Evolutionary conservation across 2,329 filamentous ascomycete species (phyloP).

Genomic region (Diplodia seriata): DNA sequence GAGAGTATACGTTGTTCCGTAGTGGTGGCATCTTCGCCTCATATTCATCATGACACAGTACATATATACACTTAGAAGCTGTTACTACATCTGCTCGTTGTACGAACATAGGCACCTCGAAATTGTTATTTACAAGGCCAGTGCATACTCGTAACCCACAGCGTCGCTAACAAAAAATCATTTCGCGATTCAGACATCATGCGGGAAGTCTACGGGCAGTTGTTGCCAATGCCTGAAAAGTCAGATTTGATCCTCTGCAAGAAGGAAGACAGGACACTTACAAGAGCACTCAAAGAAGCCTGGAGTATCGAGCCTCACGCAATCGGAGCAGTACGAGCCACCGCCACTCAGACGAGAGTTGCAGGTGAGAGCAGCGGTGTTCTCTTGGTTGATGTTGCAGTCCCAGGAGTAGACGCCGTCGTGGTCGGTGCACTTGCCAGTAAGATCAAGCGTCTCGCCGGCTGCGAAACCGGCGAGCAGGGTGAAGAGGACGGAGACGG

Average conservation of each 20-base stretch:
- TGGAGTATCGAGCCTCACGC: constrained; percentile 11
- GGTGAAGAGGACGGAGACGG: background rate
- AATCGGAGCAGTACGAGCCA: constrained; percentile 19
- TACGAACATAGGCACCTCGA: background rate
- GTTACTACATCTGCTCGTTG: no score
- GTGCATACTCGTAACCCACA: background rate
- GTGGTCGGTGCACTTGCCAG: constrained; percentile 1
- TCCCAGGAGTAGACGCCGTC: constrained; percentile 6
- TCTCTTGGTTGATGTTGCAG: constrained; percentile 15
- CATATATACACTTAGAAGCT: no score
- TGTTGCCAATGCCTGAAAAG: background rate
- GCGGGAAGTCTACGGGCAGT: background rate
- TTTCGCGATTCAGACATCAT: no score
- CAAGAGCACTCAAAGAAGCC: constrained; percentile 11
- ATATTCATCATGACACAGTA: no score
- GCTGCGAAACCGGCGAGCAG: background rate
- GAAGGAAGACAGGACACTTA: background rate
- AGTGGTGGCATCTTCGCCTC: no score
- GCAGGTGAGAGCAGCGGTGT: constrained; percentile 6
- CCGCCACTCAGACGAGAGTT: constrained; percentile 8
- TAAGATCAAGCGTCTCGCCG: constrained; percentile 3
- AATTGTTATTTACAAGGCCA: background rate
- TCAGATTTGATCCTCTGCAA: background rate
- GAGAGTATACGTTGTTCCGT: no score
- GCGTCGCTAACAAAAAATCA: no score